phyloP scores from a whole-genome alignment of 2,329 filamentous ascomycete species.

The Aspergillus oerlinghausenensis region DNA sequence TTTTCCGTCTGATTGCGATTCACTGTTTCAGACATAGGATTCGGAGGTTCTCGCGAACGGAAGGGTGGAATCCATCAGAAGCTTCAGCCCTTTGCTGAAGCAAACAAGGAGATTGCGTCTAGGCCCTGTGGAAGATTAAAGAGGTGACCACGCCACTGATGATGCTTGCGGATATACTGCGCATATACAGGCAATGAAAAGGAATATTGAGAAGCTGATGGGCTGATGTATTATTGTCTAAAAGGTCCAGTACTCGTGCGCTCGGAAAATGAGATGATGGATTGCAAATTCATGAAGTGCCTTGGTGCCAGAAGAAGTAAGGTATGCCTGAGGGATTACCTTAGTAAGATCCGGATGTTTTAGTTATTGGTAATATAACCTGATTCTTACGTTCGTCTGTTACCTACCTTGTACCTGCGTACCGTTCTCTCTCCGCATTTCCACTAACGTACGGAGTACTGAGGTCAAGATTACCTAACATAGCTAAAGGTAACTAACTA shows the following conservation, averaged over 20 bases:
- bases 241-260: background rate
- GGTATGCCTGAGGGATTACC: background rate
- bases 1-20: background rate
- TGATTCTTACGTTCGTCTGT: background rate
- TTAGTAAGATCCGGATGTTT: background rate
- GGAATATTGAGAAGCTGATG: background rate
- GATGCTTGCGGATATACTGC: background rate
- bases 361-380: background rate
- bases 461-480: background rate
- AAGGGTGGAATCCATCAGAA: background rate
- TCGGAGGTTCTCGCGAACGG: background rate
- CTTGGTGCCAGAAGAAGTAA: background rate
- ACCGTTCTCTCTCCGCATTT: background rate
- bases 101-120: background rate
- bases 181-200: background rate
- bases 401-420: no score
- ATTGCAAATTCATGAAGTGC: background rate
- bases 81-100: background rate
- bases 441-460: background rate
- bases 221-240: background rate
- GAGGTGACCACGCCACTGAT: background rate
- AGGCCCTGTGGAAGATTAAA: background rate
- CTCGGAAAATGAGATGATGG: background rate
- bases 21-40: background rate
- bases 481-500: no score